Evolutionary conservation across 2,329 filamentous ascomycete species (phyloP).

Genomic region (Amphichorda felina): DNA sequence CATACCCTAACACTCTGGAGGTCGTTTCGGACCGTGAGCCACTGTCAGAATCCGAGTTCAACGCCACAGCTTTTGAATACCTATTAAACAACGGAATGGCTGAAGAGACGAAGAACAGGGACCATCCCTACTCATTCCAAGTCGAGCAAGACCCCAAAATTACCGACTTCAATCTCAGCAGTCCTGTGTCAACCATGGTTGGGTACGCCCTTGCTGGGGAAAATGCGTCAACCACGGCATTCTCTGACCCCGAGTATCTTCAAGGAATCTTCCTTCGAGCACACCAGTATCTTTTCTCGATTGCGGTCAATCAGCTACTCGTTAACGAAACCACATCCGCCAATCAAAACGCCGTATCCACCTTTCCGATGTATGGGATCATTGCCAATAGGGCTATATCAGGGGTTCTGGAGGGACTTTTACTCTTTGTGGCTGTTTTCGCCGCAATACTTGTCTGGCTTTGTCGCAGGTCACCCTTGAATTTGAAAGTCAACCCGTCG

Average conservation of each 20-base stretch:
- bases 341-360: slow-evolving; percentile 4
- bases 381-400: slow-evolving; percentile 20
- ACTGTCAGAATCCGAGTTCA: slow-evolving; percentile 16
- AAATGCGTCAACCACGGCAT: slow-evolving; percentile 2
- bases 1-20: slow-evolving; percentile 5
- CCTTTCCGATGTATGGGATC: slow-evolving; percentile 13
- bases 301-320: slow-evolving; percentile 9
- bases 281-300: slow-evolving; percentile 18
- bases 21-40: slow-evolving; percentile 2
- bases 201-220: slow-evolving; percentile 17
- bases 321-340: slow-evolving; percentile 5
- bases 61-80: slow-evolving; percentile 20
- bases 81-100: slow-evolving; percentile 16
- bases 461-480: slow-evolving; percentile 2
- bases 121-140: slow-evolving; percentile 10
- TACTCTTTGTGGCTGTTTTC: slow-evolving; percentile 11
- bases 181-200: slow-evolving; percentile 18
- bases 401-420: slow-evolving; percentile 12
- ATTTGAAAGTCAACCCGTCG: slow-evolving; percentile 12
- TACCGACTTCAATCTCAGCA: background rate
- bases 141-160: slow-evolving; percentile 14
- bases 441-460: slow-evolving; percentile 8
- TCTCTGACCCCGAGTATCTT: slow-evolving; percentile 4
- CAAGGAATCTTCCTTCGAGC: slow-evolving; percentile 9
- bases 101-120: slow-evolving; percentile 2